Evolutionary conservation across 1,284 basidiomycete species (phyloP).

Genomic region (Pisolithus thermaeus): DNA sequence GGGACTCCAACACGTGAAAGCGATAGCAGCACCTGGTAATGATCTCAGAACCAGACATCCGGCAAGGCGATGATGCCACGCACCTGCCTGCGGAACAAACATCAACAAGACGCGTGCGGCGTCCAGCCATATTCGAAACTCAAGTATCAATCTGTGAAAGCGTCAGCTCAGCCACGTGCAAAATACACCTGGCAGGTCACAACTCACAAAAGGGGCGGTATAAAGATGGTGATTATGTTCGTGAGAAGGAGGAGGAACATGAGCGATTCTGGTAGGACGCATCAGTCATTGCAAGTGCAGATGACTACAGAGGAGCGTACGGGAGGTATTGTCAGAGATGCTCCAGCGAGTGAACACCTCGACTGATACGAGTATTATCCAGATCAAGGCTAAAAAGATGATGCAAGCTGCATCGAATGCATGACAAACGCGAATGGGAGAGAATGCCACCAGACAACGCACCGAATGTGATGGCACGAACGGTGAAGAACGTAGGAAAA

Average conservation of each 20-base stretch:
- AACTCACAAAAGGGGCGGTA: slow-evolving; percentile 49
- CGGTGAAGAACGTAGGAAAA: slow-evolving; percentile 35
- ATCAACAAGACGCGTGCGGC: slow-evolving; percentile 46
- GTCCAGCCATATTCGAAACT: slow-evolving; percentile 55
- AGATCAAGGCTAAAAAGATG: slow-evolving; percentile 36
- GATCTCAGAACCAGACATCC: neutral
- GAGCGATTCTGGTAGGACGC: slow-evolving; percentile 31
- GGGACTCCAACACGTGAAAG: slow-evolving; percentile 39
- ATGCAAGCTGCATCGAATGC: slow-evolving; percentile 27
- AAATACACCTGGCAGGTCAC: neutral
- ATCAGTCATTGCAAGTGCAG: neutral
- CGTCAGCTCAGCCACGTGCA: neutral
- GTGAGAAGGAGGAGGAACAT: slow-evolving; percentile 41
- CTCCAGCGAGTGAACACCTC: slow-evolving; percentile 37
- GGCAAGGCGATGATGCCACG: slow-evolving; percentile 8
- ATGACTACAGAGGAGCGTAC: slow-evolving; percentile 28
- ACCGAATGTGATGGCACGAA: slow-evolving; percentile 38
- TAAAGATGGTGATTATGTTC: slow-evolving; percentile 43
- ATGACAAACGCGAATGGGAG: neutral
- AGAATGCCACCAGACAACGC: slow-evolving; percentile 14
- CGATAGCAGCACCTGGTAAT: slow-evolving; percentile 39
- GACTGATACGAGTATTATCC: slow-evolving; percentile 37
- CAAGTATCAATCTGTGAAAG: slow-evolving; percentile 39
- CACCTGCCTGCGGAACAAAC: slow-evolving; percentile 45
- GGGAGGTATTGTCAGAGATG: slow-evolving; percentile 31